Evolutionary conservation across 2,329 filamentous ascomycete species (phyloP).

Genomic region (Teratosphaeria pseudoeucalypti): DNA sequence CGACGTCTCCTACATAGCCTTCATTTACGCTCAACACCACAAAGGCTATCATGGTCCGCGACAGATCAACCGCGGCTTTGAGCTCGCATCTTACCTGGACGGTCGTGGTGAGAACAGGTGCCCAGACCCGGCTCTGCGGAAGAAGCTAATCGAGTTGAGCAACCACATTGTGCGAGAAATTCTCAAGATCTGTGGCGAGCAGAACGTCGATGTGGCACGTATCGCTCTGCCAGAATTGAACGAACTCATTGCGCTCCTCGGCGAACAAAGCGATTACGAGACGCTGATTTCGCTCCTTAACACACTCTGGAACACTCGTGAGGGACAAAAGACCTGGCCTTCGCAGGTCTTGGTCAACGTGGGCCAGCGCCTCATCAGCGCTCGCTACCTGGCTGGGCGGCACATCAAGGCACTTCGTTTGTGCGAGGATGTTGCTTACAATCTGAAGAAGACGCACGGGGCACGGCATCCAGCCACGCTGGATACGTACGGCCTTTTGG

Average conservation of each 20-base stretch:
- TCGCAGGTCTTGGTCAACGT: slow-evolving; percentile 40
- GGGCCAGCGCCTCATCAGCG: slow-evolving; percentile 43
- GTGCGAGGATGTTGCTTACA: slow-evolving; percentile 46
- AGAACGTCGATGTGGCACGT: slow-evolving; percentile 35
- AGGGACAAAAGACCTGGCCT: slow-evolving; percentile 37
- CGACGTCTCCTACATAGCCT: slow-evolving; percentile 34
- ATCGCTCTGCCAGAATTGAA: slow-evolving; percentile 37
- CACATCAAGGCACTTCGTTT: slow-evolving; percentile 36
- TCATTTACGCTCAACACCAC: slow-evolving; percentile 34
- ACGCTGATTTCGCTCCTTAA: slow-evolving; percentile 37
- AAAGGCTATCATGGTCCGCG: slow-evolving; percentile 31
- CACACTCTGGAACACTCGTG: slow-evolving; percentile 37
- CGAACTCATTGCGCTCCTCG: slow-evolving; percentile 37
- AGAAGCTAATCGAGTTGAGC: slow-evolving; percentile 29
- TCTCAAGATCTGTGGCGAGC: slow-evolving; percentile 31
- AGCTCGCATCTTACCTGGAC: slow-evolving; percentile 36
- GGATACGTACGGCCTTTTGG: slow-evolving; percentile 41
- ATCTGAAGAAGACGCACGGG: slow-evolving; percentile 44
- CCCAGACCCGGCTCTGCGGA: slow-evolving; percentile 24
- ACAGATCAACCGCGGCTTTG: slow-evolving; percentile 36
- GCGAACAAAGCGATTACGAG: slow-evolving; percentile 37
- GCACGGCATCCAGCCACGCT: slow-evolving; percentile 38
- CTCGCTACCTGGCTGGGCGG: slow-evolving; percentile 40
- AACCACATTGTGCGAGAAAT: slow-evolving; percentile 33
- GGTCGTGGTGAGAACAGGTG: slow-evolving; percentile 28